These are phyloP conservation scores for Psidium friedrichsthalianum DNA, from an alignment of 345 rosid species.

Conservation along the genomic window DNA sequence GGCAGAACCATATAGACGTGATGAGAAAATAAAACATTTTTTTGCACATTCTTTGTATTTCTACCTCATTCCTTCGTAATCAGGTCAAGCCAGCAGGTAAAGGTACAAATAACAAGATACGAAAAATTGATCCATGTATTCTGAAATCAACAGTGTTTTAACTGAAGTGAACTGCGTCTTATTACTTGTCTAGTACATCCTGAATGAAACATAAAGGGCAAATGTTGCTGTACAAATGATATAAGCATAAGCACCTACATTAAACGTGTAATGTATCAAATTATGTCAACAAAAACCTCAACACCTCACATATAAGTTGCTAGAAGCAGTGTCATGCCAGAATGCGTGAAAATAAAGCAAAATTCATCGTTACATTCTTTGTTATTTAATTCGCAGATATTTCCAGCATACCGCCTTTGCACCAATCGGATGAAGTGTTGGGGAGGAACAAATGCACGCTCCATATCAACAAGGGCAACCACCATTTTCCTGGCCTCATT, in stretches of 20 bases:
- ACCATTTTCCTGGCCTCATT: slow-evolving; percentile 95
- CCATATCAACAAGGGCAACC: slow-evolving; percentile 97
- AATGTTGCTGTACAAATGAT: neutral
- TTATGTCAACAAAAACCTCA: neutral
- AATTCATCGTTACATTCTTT: neutral
- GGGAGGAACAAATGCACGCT: slow-evolving; percentile 98
- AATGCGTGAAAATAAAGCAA: neutral
- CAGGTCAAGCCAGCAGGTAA: neutral
- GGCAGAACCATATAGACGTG: neutral
- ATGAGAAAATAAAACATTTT: neutral
- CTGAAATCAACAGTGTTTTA: neutral
- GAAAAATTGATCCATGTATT: neutral
- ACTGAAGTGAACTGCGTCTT: neutral
- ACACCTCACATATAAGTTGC: neutral
- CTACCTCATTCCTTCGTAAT: neutral
- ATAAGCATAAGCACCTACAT: neutral
- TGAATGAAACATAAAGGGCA: neutral
- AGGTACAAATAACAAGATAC: neutral
- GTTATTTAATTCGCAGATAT: neutral
- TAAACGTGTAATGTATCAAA: neutral
- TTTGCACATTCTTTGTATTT: neutral
- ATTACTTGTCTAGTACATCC: neutral
- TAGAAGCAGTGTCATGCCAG: neutral
- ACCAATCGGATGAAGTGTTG: slow-evolving; percentile 98
- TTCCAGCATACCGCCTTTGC: slow-evolving; percentile 62